Evolutionary conservation across 106 monocot genomes (phyloP), one percentile per base, ranked within the genome.

Genomic region (Gastrodia elata): DNA sequence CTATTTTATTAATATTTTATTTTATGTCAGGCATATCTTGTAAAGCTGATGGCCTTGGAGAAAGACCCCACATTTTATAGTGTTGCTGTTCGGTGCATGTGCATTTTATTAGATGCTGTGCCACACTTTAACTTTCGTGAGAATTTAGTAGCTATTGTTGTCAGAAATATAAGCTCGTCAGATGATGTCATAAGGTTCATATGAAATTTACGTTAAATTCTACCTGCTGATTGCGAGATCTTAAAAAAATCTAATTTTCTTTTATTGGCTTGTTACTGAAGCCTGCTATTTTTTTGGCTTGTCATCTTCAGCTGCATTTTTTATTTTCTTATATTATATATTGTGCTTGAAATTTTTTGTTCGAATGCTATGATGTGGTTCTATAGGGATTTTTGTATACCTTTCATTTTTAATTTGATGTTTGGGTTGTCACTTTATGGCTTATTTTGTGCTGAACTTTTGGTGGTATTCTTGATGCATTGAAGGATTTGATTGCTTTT

Each of bases 121-220:
- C 88, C 93, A 20, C 93, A 93, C 73, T 93, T 91, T 76, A 99
- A 99, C 69, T 99, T 91, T 59, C 77, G 81, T 73, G 87, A 91
- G 44, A 91, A 34, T 48, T 80, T 91, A 70, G 70, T 99, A 52
- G 72, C 83, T 49, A 77, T 49, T 43, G 75, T 89, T 38, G 82
- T 87, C 24, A 87, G 77, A 61, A 93, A 94, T 79, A 79, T 98
- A 68, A 87, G 83, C 71, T 98, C 98, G 61, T 69, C 80, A 16
- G 91, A 98, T 83, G 88, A 93, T 75, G 74, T 80, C 43, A 65
- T 91, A 83, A 98, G 93, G 98, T 98, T 61, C 61, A 30, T 61
- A 61, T 61, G 32, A 61, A 61, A 61, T 61, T 58, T 32, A 6
- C 30, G 2, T 57, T 74, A 9, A 9, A 33, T 39, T 56, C 24